Conservation (phyloP, 1,284 basidiomycete genomes). For the Rhodotorula glutinis region DNA sequence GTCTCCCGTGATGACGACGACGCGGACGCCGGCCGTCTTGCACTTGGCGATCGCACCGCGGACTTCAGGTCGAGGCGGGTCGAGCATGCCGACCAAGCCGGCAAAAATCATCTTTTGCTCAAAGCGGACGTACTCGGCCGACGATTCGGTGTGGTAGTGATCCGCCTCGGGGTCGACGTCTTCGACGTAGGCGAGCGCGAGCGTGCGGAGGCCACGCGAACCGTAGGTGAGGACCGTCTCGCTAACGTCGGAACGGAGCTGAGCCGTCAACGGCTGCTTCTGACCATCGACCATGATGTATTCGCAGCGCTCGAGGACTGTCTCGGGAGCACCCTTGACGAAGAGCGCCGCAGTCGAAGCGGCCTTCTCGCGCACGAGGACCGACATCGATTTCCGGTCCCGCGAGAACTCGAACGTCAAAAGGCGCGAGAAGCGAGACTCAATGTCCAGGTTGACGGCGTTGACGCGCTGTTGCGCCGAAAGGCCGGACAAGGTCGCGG, state of each 20-base stretch:
- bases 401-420: slow-evolving; percentile 96
- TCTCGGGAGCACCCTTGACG: slow-evolving; percentile 95
- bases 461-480: slow-evolving; percentile 65
- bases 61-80: slow-evolving; percentile 95
- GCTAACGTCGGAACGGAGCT: slow-evolving; percentile 62
- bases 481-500: slow-evolving; percentile 59
- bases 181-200: slow-evolving; percentile 85
- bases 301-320: slow-evolving; percentile 78
- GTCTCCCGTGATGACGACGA: slow-evolving; percentile 97
- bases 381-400: slow-evolving; percentile 99
- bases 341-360: slow-evolving; percentile 62
- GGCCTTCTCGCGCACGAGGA: slow-evolving; percentile 65
- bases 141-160: slow-evolving; percentile 74
- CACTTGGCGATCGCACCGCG: slow-evolving; percentile 82
- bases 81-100: slow-evolving; percentile 94
- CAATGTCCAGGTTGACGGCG: slow-evolving; percentile 79
- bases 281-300: not conserved
- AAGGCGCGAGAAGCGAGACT: slow-evolving; percentile 68
- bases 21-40: slow-evolving; percentile 86
- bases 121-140: slow-evolving; percentile 79
- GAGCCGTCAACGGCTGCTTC: slow-evolving; percentile 57
- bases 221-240: slow-evolving; percentile 69
- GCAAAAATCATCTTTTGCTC: slow-evolving; percentile 90
- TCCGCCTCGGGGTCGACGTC: slow-evolving; percentile 69
- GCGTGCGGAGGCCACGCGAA: slow-evolving; percentile 75